These are phyloP conservation scores for Gymnopilus junonius DNA, from an alignment of 768 basidiomycete genomes.

Conservation along the genomic window DNA sequence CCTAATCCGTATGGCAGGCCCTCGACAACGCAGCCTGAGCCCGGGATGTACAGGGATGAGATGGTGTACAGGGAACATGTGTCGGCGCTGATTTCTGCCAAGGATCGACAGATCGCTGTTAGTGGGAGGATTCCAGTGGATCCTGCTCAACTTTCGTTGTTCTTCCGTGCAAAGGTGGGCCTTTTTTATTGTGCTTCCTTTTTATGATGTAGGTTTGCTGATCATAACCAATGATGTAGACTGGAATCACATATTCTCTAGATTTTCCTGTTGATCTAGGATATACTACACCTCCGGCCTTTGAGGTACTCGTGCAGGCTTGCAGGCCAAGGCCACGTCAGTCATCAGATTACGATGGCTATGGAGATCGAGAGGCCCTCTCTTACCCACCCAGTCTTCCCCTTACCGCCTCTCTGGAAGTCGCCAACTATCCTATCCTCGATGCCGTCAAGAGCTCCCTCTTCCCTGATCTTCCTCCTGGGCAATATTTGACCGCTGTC, in stretches of 20 bases:
- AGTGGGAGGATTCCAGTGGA: slow-evolving; percentile 75
- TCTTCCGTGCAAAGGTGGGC: slow-evolving; percentile 79
- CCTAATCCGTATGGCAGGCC: slow-evolving; percentile 38
- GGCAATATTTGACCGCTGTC: slow-evolving; percentile 70
- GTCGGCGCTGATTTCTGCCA: slow-evolving; percentile 57
- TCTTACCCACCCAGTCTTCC: slow-evolving; percentile 77
- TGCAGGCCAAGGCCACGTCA: slow-evolving; percentile 73
- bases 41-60: slow-evolving; percentile 50
- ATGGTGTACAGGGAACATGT: slow-evolving; percentile 58
- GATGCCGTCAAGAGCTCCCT: slow-evolving; percentile 73
- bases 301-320: slow-evolving; percentile 77
- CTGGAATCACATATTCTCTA: slow-evolving; percentile 78
- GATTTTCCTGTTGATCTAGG: slow-evolving; percentile 84
- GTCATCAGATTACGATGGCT: slow-evolving; percentile 52
- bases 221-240: slow-evolving; percentile 41
- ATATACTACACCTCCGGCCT: slow-evolving; percentile 73
- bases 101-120: slow-evolving; percentile 64
- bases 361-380: slow-evolving; percentile 65
- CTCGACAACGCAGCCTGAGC: slow-evolving; percentile 32
- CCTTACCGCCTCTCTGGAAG: slow-evolving; percentile 75
- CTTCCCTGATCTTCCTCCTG: slow-evolving; percentile 71
- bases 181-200: not conserved
- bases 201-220: not conserved
- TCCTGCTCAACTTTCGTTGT: slow-evolving; percentile 66
- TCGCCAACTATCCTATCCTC: slow-evolving; percentile 82